Evolutionary conservation across 1,139 yeast genomes (phyloP), one percentile per base, ranked within the genome.

Genomic region (Suhomyces chickasaworum): DNA sequence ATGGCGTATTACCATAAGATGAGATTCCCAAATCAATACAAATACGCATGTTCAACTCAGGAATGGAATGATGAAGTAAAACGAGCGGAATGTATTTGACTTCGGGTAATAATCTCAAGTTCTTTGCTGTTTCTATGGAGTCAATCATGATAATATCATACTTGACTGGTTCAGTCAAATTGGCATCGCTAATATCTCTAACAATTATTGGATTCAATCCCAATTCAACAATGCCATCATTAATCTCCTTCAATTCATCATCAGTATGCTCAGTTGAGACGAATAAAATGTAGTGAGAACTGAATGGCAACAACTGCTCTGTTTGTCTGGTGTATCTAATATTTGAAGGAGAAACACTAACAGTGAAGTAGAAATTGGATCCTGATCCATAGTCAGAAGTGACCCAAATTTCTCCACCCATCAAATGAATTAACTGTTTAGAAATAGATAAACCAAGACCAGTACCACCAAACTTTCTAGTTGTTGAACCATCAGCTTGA

Each of bases 331-430:
- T 73, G 53, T 86, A 74, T 34, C 83, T 78, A 18, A 84, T 80
- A 47, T 76, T 79, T 2, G 91, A 89, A 12, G 91, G 90, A 13
- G 87, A 77, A 9, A 87, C 91, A 33, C 88, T 79, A 33, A 88
- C 81, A 0, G 95, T 86, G 63, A 88, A 88, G 64, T 81, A 85
- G 62, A 88, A 88, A 58, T 84, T 85, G 3, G 95, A 86, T 1
- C 96, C 96, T 54, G 78, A 73, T n/a, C 95, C 95, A 59, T 84
- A 86, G 46, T 80, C 80, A 1, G 93, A 86, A 27, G 87, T 81
- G 33, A 88, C 96, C 95, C 95, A 87, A 51, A 88, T 88, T 53
- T 86, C 91, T 58, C 87, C 96, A 38, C 96, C 96, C 96, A 89
- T 88, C 50, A 89, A 75, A 59, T 87, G 91, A 61, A 89, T 88